Base-by-base conservation (phyloP, 495 filamentous ascomycete genomes). In the Aspergillus steynii region DNA sequence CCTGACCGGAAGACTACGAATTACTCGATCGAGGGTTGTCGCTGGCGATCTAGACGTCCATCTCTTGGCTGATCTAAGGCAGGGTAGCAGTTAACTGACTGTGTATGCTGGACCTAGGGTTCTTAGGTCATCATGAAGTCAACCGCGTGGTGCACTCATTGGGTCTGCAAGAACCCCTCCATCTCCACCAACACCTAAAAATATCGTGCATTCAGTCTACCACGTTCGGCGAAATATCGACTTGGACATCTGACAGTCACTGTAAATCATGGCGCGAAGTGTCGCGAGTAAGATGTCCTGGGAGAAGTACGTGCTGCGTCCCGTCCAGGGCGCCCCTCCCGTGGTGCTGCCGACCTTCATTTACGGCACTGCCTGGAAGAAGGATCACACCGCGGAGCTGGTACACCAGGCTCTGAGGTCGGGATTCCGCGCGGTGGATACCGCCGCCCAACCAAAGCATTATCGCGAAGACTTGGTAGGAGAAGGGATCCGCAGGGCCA, bases 291-390 rank as follows among this genome's bases (percentile, higher is more conserved):
- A 69, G 46, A 64, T 75, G 66, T 65, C 69, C 34, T 77, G 74
- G 74, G 71, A 77, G 52, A 68, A 58, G 26, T 73, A 75, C 49
- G 61, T 62, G 59, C 65, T 78, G 52, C 74, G 71, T 28, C 64
- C 71, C n/a, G 64, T 62, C 29, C 71, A 65, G 42, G 61, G 68
- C 29, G 68, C 67, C 6, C 61, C 65, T 10, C 61, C 73, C 28
- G 62, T 70, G 6, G 55, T 66, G 20, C 60, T 80, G 34, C 88
- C 88, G 6, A 75, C 78, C 59, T 80, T 92, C 61, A 71, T 95
- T 58, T 96, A 96, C 67, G 91, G 91, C 49, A 93, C 90, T 7
- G 91, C 91, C n/a, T 94, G 91, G 91, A 93, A 94, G 74, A 90
- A 91, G 69, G 86, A 87, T 3, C 74, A 72, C 29, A 92, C 88